These are phyloP conservation scores for Coemansia reversa DNA, from an alignment of 192 early-diverging fungal genomes.

Conservation along the genomic window DNA sequence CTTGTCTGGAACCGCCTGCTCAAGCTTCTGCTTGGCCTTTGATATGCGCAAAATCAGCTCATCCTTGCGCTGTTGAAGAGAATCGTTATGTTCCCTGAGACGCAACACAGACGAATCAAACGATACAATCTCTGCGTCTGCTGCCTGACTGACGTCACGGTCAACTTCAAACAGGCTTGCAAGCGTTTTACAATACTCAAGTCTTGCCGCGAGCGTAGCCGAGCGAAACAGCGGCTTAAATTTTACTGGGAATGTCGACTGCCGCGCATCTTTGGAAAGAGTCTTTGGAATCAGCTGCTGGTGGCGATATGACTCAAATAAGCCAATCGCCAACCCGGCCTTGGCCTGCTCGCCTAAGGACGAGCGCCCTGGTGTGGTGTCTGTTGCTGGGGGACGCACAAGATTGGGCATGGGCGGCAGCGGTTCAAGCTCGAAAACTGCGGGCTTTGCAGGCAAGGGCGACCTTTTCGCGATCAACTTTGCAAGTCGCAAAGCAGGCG, in stretches of 20 bases:
- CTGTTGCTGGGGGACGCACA: neutral
- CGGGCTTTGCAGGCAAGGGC: neutral
- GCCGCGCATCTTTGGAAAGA: slow-evolving; percentile 1
- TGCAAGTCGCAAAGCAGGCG: neutral
- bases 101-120: slow-evolving; percentile 15
- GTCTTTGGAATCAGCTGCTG: slow-evolving; percentile 18
- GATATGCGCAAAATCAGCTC: slow-evolving; percentile 39
- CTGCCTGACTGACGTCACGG: slow-evolving; percentile 26
- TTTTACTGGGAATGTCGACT: slow-evolving; percentile 13
- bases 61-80: slow-evolving; percentile 23
- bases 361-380: neutral
- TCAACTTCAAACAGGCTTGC: slow-evolving; percentile 43
- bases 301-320: slow-evolving; percentile 31
- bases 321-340: slow-evolving; percentile 34
- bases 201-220: slow-evolving; percentile 39
- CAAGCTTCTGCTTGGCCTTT: slow-evolving; percentile 26
- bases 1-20: slow-evolving; percentile 18
- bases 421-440: slow-evolving; percentile 19
- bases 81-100: slow-evolving; percentile 29
- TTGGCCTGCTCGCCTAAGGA: slow-evolving; percentile 34
- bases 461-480: neutral
- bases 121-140: slow-evolving; percentile 9
- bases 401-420: slow-evolving; percentile 23
- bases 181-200: slow-evolving; percentile 45
- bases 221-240: slow-evolving; percentile 42